Evolutionary conservation across 768 basidiomycete species (phyloP).

Genomic region (Tephrocybe rancida): DNA sequence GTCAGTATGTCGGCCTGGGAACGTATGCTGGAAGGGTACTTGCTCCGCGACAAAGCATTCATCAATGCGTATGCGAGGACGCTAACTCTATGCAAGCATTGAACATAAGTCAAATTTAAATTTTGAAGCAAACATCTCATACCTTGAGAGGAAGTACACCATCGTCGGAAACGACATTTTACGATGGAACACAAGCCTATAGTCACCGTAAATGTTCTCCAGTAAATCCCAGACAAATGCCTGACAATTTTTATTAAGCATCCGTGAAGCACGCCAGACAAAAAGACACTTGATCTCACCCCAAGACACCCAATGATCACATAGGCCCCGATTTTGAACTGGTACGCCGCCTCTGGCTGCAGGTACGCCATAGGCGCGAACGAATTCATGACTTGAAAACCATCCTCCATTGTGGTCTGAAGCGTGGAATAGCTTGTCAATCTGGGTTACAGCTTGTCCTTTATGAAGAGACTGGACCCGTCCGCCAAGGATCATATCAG

Average conservation of each 20-base stretch:
- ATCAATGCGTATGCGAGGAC: constrained; percentile 17
- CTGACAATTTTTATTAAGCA: constrained; percentile 8
- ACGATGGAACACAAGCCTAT: constrained; percentile 17
- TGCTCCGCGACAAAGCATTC: constrained; percentile 20
- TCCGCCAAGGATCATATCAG: too few relatives aligned
- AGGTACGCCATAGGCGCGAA: constrained; percentile 29
- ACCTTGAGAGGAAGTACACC: constrained; percentile 33
- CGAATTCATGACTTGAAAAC: constrained; percentile 20
- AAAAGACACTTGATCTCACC: background rate
- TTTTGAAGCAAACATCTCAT: background rate
- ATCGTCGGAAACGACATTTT: constrained; percentile 18
- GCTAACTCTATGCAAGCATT: constrained; percentile 12
- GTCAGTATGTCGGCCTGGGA: background rate
- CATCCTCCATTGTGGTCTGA: background rate
- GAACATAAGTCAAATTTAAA: background rate
- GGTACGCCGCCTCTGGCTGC: constrained; percentile 22
- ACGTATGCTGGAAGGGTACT: background rate
- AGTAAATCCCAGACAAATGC: constrained; percentile 30
- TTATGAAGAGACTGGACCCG: too few relatives aligned
- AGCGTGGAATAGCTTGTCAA: background rate
- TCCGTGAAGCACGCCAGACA: too few relatives aligned
- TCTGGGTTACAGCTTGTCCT: background rate
- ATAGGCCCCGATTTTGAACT: constrained; percentile 24
- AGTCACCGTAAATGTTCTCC: constrained; percentile 22
- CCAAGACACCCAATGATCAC: constrained; percentile 17